phyloP scores from a whole-genome alignment of 75 land plant species.

The Sequoia sempervirens region DNA sequence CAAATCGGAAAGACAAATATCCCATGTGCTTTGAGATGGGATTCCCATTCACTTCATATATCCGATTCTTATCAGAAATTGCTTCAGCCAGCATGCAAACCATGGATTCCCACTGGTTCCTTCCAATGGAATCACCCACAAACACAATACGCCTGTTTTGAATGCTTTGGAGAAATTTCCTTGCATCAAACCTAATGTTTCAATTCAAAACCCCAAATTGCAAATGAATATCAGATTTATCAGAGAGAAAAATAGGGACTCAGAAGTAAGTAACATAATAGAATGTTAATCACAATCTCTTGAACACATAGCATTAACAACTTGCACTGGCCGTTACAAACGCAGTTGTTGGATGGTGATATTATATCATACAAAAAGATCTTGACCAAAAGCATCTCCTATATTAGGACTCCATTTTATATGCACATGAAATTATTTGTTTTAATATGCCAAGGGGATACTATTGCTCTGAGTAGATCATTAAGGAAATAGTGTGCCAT shows the following conservation, averaged over 20 bases:
- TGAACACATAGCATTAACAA: not conserved
- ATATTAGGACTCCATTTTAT: not conserved
- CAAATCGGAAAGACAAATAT: constrained; percentile 54
- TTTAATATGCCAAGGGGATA: not conserved
- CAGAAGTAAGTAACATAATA: not conserved
- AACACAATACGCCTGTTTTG: constrained; percentile 58
- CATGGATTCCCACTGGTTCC: constrained; percentile 95
- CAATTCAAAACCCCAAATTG: not conserved
- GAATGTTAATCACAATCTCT: not conserved
- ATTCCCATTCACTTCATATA: constrained; percentile 65
- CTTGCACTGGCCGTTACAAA: not conserved
- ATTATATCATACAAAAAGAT: too few species aligned
- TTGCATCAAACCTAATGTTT: constrained; percentile 60
- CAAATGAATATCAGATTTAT: not conserved
- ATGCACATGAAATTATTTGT: not conserved
- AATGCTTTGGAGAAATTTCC: constrained; percentile 49
- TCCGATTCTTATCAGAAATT: constrained; percentile 45
- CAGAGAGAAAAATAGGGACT: not conserved
- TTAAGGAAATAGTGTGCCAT: not conserved
- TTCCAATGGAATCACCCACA: constrained; percentile 82
- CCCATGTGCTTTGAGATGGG: constrained; percentile 85
- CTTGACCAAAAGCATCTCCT: not conserved
- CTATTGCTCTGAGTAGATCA: not conserved
- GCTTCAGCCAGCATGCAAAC: constrained; percentile 76
- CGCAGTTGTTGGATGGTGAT: not conserved